Percentiles rank a stretch among this genome's conserved stretches.
Evolutionary conservation across 192 early-diverging fungal genomes (phyloP).

Genomic region (Dissophora ornata): DNA sequence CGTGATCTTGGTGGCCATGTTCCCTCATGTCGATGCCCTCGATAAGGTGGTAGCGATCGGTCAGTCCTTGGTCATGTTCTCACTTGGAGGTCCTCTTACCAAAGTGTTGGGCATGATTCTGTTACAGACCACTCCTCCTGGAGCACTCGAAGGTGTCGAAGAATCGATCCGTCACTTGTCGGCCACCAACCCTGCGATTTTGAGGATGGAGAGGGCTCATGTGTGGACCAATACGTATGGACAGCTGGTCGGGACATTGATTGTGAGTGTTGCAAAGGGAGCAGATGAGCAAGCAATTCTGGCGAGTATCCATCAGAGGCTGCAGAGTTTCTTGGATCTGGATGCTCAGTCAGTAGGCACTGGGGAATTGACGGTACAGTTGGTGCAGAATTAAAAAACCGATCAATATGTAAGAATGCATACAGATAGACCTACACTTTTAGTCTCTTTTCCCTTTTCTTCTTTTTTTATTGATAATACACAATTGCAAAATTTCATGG

Average conservation of each 20-base stretch:
- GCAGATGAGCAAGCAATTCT: constrained; percentile 63
- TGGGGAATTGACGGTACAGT: constrained; percentile 64
- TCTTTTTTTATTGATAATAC: too few species aligned
- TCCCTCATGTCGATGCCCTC: constrained; percentile 39
- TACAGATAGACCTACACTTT: too few species aligned
- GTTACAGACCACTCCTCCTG: constrained; percentile 64
- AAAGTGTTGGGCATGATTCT: constrained; percentile 62
- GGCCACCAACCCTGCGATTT: constrained; percentile 51
- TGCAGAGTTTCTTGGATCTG: constrained; percentile 54
- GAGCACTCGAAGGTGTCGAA: constrained; percentile 55
- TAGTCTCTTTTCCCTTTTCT: too few species aligned
- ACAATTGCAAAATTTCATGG: too few species aligned
- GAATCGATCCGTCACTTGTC: constrained; percentile 54
- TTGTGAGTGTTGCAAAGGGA: constrained; percentile 56
- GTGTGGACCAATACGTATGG: constrained; percentile 69
- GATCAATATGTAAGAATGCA: too few species aligned
- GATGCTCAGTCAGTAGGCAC: constrained; percentile 43
- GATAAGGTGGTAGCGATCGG: constrained; percentile 61
- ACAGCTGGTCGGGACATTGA: constrained; percentile 60
- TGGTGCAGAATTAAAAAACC: constrained; percentile 26
- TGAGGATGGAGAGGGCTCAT: constrained; percentile 61
- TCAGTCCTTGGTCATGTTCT: constrained; percentile 63
- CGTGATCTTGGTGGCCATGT: constrained; percentile 40
- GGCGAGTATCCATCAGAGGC: constrained; percentile 56
- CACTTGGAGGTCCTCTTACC: constrained; percentile 59